phyloP scores from a whole-genome alignment of 2,329 filamentous ascomycete species.

The Whalleya microplaca region DNA sequence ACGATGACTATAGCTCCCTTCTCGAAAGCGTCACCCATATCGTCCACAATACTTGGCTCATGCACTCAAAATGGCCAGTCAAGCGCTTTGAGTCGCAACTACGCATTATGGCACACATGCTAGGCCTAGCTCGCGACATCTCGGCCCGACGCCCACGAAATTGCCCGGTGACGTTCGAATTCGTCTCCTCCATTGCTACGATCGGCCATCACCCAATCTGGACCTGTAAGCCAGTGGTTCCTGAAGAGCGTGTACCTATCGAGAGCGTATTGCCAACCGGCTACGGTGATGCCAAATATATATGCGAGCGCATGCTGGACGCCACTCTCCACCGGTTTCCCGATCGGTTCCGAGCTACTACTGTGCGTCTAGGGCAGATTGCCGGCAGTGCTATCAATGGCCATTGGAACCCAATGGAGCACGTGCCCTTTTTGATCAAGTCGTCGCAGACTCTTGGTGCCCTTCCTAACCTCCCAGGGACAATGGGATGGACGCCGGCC shows the following conservation, averaged over 20 bases:
- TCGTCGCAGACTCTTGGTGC: constrained; percentile 48
- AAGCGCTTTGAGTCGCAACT: constrained; percentile 47
- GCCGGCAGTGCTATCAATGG: constrained; percentile 52
- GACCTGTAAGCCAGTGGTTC: constrained; percentile 36
- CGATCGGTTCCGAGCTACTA: constrained; percentile 45
- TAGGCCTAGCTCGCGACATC: constrained; percentile 46
- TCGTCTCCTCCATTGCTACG: constrained; percentile 46
- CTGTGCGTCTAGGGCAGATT: constrained; percentile 54
- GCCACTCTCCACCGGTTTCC: constrained; percentile 48
- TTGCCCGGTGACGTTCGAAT: constrained; percentile 38
- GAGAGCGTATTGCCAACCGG: constrained; percentile 48
- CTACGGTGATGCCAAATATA: constrained; percentile 55
- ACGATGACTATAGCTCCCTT: constrained; percentile 42
- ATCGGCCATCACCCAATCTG: constrained; percentile 38
- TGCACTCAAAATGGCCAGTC: constrained; percentile 46
- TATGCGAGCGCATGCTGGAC: constrained; percentile 54
- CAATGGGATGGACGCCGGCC: constrained; percentile 50
- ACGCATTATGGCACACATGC: constrained; percentile 47
- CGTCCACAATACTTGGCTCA: constrained; percentile 55
- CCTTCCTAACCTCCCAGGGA: constrained; percentile 45
- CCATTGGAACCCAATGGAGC: constrained; percentile 58
- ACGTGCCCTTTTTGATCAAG: constrained; percentile 54
- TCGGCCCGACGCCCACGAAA: neutral
- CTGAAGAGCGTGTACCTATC: constrained; percentile 45
- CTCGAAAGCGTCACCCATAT: constrained; percentile 48